Evolutionary conservation across 768 basidiomycete species (phyloP), one percentile per base, ranked within the genome.

Genomic region (Gelatoporia subvermispora): DNA sequence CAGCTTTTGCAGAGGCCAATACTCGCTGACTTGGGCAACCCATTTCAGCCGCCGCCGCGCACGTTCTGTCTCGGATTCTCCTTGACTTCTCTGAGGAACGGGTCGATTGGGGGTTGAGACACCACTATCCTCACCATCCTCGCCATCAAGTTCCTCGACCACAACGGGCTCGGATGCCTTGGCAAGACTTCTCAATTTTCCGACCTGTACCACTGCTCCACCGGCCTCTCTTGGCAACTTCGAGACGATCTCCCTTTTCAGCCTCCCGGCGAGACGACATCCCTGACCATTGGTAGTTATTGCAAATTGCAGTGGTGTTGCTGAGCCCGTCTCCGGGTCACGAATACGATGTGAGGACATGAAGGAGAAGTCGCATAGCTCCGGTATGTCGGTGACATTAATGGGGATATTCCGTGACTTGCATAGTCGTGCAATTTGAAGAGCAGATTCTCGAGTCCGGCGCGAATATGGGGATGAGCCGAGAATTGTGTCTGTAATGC

Each of bases 11-110:
- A 93, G 73, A 0, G 92, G 85, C 90, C 93, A 97, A 64, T 96
- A 97, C 64, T 97, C 94, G 73, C 92, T 94, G 57, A 98, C 79
- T 63, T 97, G 95, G 0, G 92, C 84, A 3, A 96, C 85, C 91
- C 93, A 97, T 65, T 85, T 82, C 79, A 96, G 89, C 15, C 88
- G 74, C 25, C 93, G 74, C 49, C 68, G 72, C 45, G 77, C 69
- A 20, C 56, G 53, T 44, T 68, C 67, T 28, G 58, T 55, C 15
- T 49, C 56, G 21, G 63, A 69, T 53, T 86, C 85, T 1, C 54
- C 37, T 8, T 57, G 65, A 3, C 66, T 72, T 35, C 81, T 70
- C 41, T 78, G 71, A 0, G 81, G 76, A 2, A 88, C 83, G 1
- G 85, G 88, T n/a, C 68, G 63, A 53, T 89, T 88, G 17, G 86